phyloP scores from a whole-genome alignment of 192 early-diverging fungal genomes.

The Linnemannia exigua region DNA sequence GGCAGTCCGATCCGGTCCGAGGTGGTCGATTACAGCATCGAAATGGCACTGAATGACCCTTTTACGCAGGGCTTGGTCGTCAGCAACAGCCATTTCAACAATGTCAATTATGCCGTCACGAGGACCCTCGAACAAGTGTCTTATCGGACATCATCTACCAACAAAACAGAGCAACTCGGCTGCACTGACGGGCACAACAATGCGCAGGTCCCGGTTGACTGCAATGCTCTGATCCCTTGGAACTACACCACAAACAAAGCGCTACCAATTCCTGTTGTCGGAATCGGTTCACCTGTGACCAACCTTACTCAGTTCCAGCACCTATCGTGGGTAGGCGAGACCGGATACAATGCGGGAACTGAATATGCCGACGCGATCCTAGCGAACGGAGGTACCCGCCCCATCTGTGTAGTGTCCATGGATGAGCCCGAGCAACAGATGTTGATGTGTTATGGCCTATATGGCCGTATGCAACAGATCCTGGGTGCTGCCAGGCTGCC shows the following conservation, averaged over 20 bases:
- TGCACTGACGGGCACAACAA: not conserved
- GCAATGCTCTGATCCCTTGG: constrained; percentile 5
- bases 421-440: constrained; percentile 19
- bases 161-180: constrained; percentile 1
- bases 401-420: constrained; percentile 14
- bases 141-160: not conserved
- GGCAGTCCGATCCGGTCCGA: constrained; percentile 1
- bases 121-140: not conserved
- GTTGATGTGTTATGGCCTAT: constrained; percentile 23
- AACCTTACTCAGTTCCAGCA: not conserved
- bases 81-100: not conserved
- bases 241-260: constrained; percentile 15
- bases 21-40: not conserved
- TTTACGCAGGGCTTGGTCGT: constrained; percentile 17
- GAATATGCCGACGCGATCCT: constrained; percentile 24
- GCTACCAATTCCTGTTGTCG: constrained; percentile 17
- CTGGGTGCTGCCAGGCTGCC: not conserved
- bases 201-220: not conserved
- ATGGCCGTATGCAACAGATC: not conserved
- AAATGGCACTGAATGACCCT: constrained; percentile 5
- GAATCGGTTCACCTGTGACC: constrained; percentile 9
- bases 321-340: constrained; percentile 31
- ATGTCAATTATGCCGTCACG: constrained; percentile 13
- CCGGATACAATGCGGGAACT: constrained; percentile 18
- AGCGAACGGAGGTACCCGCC: not conserved